Evolutionary conservation across 1,139 yeast species (phyloP).

Genomic region (Pichia sp.): DNA sequence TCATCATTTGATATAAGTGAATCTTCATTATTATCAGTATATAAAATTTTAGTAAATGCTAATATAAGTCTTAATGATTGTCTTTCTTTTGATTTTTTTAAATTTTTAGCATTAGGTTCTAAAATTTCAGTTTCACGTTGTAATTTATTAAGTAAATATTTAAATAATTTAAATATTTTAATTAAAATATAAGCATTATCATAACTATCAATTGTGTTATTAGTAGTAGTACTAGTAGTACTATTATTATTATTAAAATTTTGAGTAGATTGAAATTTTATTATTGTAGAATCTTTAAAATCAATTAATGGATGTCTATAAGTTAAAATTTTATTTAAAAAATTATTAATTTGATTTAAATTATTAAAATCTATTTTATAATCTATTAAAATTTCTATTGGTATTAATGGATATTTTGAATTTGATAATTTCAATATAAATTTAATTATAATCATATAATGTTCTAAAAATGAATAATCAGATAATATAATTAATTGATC

Average conservation of each 20-base stretch:
- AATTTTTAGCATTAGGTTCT: constrained; percentile 24
- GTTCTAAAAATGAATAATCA: constrained; percentile 32
- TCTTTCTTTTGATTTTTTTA: constrained; percentile 20
- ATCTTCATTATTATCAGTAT: constrained; percentile 20
- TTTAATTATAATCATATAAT: constrained; percentile 26
- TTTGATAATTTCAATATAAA: constrained; percentile 25
- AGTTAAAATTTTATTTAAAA: constrained; percentile 18
- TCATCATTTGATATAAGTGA: constrained; percentile 10
- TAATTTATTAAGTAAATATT: constrained; percentile 21
- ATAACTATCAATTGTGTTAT: constrained; percentile 16
- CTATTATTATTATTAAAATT: too few relatives aligned
- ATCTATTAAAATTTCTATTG: constrained; percentile 18
- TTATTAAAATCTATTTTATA: constrained; percentile 15
- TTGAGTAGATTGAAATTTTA: too few relatives aligned
- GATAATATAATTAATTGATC: constrained; percentile 34
- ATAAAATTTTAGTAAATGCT: constrained; percentile 27
- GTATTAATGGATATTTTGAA: constrained; percentile 25
- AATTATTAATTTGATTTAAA: constrained; percentile 13
- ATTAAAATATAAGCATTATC: constrained; percentile 27
- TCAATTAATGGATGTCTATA: constrained; percentile 15
- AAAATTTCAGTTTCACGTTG: constrained; percentile 20
- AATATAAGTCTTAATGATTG: constrained; percentile 26
- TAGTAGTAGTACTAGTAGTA: too few relatives aligned
- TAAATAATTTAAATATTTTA: constrained; percentile 26
- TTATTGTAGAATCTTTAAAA: background rate